Percentiles rank a stretch among this genome's conserved stretches.
phyloP scores from a whole-genome alignment of 2,329 filamentous ascomycete species.

The Colletotrichum cordylinicola region DNA sequence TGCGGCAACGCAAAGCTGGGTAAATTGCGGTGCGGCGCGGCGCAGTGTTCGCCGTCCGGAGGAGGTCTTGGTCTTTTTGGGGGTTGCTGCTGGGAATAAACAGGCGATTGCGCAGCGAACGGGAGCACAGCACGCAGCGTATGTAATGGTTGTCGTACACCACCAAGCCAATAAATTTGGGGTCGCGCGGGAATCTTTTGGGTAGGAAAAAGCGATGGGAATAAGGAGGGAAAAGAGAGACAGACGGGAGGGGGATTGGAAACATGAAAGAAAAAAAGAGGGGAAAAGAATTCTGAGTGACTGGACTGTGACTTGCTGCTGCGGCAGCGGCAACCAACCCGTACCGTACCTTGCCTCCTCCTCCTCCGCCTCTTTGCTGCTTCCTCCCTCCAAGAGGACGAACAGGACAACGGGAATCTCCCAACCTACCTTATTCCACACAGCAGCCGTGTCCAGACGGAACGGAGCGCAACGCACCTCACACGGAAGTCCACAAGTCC shows the following conservation, averaged over 20 bases:
- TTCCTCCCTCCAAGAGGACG: not conserved
- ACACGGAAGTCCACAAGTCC: not conserved
- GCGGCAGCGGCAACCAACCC: not conserved
- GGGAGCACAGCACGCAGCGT: not conserved
- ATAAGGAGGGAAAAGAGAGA: constrained; percentile 2
- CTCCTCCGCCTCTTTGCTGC: not conserved
- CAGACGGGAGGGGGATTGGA: not conserved
- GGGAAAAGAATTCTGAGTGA: not conserved
- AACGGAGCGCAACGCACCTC: not conserved
- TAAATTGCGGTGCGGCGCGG: not conserved
- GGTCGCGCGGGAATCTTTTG: not conserved
- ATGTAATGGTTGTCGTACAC: not conserved
- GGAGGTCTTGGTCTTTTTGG: not conserved
- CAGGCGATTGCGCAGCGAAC: constrained; percentile 17
- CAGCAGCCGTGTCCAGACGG: not conserved
- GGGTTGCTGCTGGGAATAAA: constrained; percentile 22
- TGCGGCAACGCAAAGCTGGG: not conserved
- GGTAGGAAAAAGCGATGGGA: constrained; percentile 1
- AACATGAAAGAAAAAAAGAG: not conserved
- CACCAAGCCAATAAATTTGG: not conserved
- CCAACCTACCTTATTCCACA: not conserved
- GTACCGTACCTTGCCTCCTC: not conserved
- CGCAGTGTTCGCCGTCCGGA: not conserved
- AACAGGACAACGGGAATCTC: no score
- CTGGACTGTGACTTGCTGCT: not conserved